phyloP scores from a whole-genome alignment of 345 rosid genomes.

The Hypericum perforatum region DNA sequence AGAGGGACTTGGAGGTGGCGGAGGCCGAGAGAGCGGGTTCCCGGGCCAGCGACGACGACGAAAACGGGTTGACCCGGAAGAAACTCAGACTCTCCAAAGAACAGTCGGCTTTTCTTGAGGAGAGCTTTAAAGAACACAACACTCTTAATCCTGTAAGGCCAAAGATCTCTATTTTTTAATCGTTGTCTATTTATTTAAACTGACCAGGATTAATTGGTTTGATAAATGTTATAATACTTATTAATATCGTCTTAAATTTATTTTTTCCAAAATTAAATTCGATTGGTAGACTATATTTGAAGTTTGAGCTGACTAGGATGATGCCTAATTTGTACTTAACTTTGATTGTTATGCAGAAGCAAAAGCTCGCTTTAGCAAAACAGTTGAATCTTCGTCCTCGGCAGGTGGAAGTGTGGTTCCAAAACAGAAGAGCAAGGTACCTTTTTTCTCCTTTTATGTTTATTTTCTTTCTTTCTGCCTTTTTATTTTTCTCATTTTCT shows the following conservation, averaged over 20 bases:
- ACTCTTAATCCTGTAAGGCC: constrained; percentile 81
- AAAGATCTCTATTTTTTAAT: neutral
- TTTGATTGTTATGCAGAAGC: constrained; percentile 36
- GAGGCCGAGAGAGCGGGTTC: constrained; percentile 46
- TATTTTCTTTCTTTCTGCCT: too few relatives aligned
- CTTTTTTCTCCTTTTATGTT: neutral
- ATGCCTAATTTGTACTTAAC: neutral
- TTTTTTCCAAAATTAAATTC: too few relatives aligned
- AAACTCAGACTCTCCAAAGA: constrained; percentile 86
- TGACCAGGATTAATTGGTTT: too few relatives aligned
- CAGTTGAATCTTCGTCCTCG: constrained; percentile 87
- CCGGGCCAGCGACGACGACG: constrained; percentile 79
- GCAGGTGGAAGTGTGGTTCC: constrained; percentile 98
- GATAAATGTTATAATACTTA: too few relatives aligned
- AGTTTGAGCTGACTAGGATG: neutral
- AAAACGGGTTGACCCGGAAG: constrained; percentile 79
- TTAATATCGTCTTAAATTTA: too few relatives aligned
- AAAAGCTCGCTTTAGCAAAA: constrained; percentile 73
- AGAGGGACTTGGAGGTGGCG: constrained; percentile 35
- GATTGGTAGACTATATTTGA: too few relatives aligned
- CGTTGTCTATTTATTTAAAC: too few relatives aligned
- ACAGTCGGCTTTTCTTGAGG: constrained; percentile 92
- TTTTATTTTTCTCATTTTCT: too few relatives aligned
- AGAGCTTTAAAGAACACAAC: constrained; percentile 79
- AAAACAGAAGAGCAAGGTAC: constrained; percentile 94